Evolutionary conservation across 129 eudicot species (phyloP).

Genomic region (Dittrichia graveolens): DNA sequence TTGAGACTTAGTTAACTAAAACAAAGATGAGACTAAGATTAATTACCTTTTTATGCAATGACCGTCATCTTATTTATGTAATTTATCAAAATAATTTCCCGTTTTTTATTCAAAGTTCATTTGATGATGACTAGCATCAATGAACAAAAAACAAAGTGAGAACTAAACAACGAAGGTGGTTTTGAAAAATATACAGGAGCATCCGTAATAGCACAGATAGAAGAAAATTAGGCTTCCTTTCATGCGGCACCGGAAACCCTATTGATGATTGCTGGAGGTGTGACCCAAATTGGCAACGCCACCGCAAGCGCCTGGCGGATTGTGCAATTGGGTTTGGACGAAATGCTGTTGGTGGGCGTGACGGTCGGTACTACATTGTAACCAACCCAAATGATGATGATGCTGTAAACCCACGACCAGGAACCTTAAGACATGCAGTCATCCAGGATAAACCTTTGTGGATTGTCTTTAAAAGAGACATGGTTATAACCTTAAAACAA

Average conservation of each 20-base stretch:
- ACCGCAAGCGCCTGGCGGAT: slow-evolving; percentile 71
- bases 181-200: slow-evolving; percentile 45
- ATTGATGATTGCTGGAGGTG: slow-evolving; percentile 94
- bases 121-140: no score
- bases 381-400: slow-evolving; percentile 66
- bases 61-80: no score
- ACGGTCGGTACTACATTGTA: slow-evolving; percentile 70
- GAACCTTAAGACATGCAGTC: slow-evolving; percentile 80
- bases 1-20: no score
- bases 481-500: slow-evolving; percentile 80
- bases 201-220: slow-evolving; percentile 69
- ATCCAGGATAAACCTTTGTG: slow-evolving; percentile 86
- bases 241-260: slow-evolving; percentile 88
- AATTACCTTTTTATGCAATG: no score
- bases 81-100: no score
- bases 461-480: slow-evolving; percentile 79
- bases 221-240: slow-evolving; percentile 76
- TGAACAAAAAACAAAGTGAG: not conserved
- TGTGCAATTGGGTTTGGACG: slow-evolving; percentile 92
- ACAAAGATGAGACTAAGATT: no score
- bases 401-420: slow-evolving; percentile 75
- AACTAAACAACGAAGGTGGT: not conserved
- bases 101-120: no score
- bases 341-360: slow-evolving; percentile 82
- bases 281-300: slow-evolving; percentile 64